Percentiles rank a stretch among this genome's conserved stretches.
phyloP scores from a whole-genome alignment of 2,329 filamentous ascomycete genomes.

The Fusarium mexicanum region DNA sequence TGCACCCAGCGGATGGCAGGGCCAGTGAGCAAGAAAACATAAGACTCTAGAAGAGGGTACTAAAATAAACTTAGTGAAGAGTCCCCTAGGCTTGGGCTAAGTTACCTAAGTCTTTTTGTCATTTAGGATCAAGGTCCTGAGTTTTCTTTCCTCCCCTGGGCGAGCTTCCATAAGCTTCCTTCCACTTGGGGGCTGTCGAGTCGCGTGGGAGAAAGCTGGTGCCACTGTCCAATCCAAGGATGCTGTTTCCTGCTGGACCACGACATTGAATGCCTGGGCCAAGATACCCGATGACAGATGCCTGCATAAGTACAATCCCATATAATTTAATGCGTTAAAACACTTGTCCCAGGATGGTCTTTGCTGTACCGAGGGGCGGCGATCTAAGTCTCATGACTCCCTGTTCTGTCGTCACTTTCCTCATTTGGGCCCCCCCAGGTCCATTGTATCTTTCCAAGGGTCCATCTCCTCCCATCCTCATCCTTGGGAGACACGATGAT shows the following conservation, averaged over 20 bases:
- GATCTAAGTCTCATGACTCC: constrained; percentile 39
- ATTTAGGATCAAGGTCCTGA: no score
- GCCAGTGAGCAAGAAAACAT: not conserved
- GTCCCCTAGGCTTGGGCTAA: no score
- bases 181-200: constrained; percentile 24
- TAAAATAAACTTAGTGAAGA: no score
- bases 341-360: constrained; percentile 9
- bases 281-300: constrained; percentile 5
- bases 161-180: constrained; percentile 13
- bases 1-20: not conserved
- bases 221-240: constrained; percentile 23
- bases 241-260: constrained; percentile 7
- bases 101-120: no score
- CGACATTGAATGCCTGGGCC: constrained; percentile 14
- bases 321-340: not conserved
- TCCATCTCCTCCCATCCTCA: constrained; percentile 8
- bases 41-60: no score
- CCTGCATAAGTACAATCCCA: constrained; percentile 4
- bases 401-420: constrained; percentile 42
- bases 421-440: constrained; percentile 4
- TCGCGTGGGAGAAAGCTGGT: constrained; percentile 27
- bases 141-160: not conserved
- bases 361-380: constrained; percentile 19
- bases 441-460: constrained; percentile 28
- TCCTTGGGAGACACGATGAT: constrained; percentile 2